Evolutionary conservation across 768 basidiomycete genomes (phyloP).

Genomic region (Suillus alpinus): DNA sequence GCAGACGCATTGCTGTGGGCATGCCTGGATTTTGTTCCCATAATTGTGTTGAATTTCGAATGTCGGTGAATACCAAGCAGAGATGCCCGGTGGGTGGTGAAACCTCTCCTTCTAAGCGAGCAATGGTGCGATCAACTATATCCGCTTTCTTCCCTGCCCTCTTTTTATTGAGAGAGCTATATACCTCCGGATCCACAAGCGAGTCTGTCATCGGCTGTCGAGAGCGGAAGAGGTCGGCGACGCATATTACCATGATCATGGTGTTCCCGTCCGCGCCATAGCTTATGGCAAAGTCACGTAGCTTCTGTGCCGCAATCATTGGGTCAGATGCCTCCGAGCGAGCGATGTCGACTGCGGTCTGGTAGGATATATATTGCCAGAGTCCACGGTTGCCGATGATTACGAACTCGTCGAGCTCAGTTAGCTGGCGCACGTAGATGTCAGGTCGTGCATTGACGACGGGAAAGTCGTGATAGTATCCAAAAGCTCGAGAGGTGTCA

Average conservation of each 20-base stretch:
- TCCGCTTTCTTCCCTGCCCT: conserved; percentile 44
- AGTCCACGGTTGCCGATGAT: conserved; percentile 91
- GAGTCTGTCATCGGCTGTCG: conserved; percentile 35
- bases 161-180: conserved; percentile 24
- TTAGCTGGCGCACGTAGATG: conserved; percentile 63
- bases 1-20: conserved; percentile 88
- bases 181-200: conserved; percentile 38
- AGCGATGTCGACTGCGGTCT: conserved; percentile 96
- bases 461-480: conserved; percentile 86
- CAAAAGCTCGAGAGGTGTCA: conserved; percentile 90
- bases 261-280: conserved; percentile 92
- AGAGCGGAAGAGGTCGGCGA: conserved; percentile 72
- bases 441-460: conserved; percentile 89
- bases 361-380: conserved; percentile 93
- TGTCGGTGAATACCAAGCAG: conserved; percentile 96
- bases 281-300: conserved; percentile 94
- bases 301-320: conserved; percentile 93
- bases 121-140: conserved; percentile 54
- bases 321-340: conserved; percentile 65
- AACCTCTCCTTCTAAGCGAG: conserved; percentile 74
- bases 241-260: conserved; percentile 96
- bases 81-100: conserved; percentile 83
- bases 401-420: conserved; percentile 90
- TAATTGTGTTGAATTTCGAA: conserved; percentile 91
- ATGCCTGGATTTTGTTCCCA: conserved; percentile 98